These are phyloP conservation scores for Torrubiellomyces zombiae DNA, from an alignment of 2,329 filamentous ascomycete genomes.

Conservation along the genomic window DNA sequence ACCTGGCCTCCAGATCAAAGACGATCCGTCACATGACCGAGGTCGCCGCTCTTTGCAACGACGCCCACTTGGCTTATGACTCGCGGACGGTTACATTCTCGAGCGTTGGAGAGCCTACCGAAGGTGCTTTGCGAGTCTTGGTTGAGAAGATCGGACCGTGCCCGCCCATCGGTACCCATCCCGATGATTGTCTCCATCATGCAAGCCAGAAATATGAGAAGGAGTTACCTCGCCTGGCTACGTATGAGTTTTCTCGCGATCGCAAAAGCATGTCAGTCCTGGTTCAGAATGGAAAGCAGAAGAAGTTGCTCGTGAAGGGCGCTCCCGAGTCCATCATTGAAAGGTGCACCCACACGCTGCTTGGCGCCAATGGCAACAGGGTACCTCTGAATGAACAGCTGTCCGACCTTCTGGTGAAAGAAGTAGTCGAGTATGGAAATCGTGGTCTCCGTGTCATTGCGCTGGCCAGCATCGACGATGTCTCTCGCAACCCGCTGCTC, in stretches of 20 bases:
- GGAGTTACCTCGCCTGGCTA: slow-evolving; percentile 57
- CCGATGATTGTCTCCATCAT: slow-evolving; percentile 56
- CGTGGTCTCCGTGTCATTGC: slow-evolving; percentile 88
- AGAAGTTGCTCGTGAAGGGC: slow-evolving; percentile 88
- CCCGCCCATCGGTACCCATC: slow-evolving; percentile 34
- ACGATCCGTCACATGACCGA: slow-evolving; percentile 67
- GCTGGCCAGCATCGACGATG: slow-evolving; percentile 66
- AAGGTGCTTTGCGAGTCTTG: slow-evolving; percentile 78
- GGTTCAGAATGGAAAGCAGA: slow-evolving; percentile 49
- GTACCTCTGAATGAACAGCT: slow-evolving; percentile 57
- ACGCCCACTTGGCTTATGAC: slow-evolving; percentile 71
- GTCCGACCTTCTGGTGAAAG: slow-evolving; percentile 51
- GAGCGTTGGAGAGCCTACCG: slow-evolving; percentile 85
- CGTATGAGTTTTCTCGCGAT: slow-evolving; percentile 93
- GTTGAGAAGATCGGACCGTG: slow-evolving; percentile 89
- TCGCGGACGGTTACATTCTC: slow-evolving; percentile 55
- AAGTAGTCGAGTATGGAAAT: slow-evolving; percentile 83
- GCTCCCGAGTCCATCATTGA: slow-evolving; percentile 90
- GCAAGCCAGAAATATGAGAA: slow-evolving; percentile 76
- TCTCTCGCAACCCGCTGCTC: slow-evolving; percentile 52
- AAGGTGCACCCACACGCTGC: slow-evolving; percentile 66
- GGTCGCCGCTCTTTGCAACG: slow-evolving; percentile 70
- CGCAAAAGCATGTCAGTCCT: slow-evolving; percentile 99
- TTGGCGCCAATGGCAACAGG: slow-evolving; percentile 64
- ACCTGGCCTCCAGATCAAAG: slow-evolving; percentile 53